These are phyloP conservation scores for Aspergillus fumigatus DNA, from an alignment of 2,329 filamentous ascomycete genomes.

Conservation along the genomic window DNA sequence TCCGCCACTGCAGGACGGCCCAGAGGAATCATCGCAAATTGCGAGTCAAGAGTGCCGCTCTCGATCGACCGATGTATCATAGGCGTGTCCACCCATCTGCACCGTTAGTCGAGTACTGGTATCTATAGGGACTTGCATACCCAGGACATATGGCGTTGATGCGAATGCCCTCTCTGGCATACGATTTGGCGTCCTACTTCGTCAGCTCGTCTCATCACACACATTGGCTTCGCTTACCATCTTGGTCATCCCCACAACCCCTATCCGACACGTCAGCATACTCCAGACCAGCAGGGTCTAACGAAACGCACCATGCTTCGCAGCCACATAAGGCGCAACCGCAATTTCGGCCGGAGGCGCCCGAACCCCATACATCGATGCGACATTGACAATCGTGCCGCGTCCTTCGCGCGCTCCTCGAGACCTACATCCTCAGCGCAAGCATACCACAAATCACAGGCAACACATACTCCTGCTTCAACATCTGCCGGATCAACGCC, in stretches of 20 bases:
- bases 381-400: slow-evolving; percentile 23
- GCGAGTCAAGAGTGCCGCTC: slow-evolving; percentile 19
- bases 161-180: slow-evolving; percentile 49
- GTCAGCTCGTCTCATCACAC: slow-evolving; percentile 2
- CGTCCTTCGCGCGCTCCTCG: slow-evolving; percentile 15
- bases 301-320: slow-evolving; percentile 20
- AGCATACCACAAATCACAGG: neutral
- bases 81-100: slow-evolving; percentile 21
- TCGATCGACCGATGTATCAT: slow-evolving; percentile 16
- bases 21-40: slow-evolving; percentile 46
- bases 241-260: slow-evolving; percentile 22
- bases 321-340: slow-evolving; percentile 17
- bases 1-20: slow-evolving; percentile 46
- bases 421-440: slow-evolving; percentile 2
- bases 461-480: slow-evolving; percentile 20
- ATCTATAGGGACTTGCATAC: slow-evolving; percentile 24
- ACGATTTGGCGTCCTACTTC: slow-evolving; percentile 41
- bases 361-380: slow-evolving; percentile 19
- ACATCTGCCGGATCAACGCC: slow-evolving; percentile 40
- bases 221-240: slow-evolving; percentile 8
- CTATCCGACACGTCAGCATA: slow-evolving; percentile 7
- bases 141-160: slow-evolving; percentile 59
- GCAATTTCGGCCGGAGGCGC: slow-evolving; percentile 12
- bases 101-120: neutral
- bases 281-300: neutral